Conservation (phyloP, 169 alveolate genomes). For the Plasmodium falciparum region DNA sequence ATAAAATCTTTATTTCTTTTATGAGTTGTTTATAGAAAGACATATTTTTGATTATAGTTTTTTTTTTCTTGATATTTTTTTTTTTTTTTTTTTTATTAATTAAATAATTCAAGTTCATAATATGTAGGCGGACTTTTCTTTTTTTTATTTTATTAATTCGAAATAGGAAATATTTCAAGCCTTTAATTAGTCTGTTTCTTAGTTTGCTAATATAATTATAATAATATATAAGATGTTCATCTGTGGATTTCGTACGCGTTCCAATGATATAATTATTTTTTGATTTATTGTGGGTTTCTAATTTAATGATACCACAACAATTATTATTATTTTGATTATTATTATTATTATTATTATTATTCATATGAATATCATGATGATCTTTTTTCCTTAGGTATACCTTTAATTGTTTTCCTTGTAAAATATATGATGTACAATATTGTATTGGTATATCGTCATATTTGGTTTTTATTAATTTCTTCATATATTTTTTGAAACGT, state of each 20-base stretch:
- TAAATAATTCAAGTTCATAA: constrained; percentile 14
- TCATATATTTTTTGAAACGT: constrained; percentile 26
- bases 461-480: not conserved
- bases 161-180: constrained; percentile 26
- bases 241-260: constrained; percentile 69
- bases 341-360: not conserved
- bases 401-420: constrained; percentile 54
- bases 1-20: constrained; percentile 68
- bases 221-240: constrained; percentile 59
- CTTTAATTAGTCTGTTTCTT: constrained; percentile 38
- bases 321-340: not conserved
- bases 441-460: constrained; percentile 58
- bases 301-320: too few relatives aligned
- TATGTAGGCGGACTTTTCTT: constrained; percentile 12
- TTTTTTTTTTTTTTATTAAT: constrained; percentile 21
- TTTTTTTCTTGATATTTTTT: constrained; percentile 27
- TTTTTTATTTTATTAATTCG: constrained; percentile 52
- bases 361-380: not conserved
- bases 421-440: constrained; percentile 39
- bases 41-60: constrained; percentile 2
- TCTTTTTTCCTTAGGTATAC: constrained; percentile 35
- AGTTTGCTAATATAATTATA: constrained; percentile 60
- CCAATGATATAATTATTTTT: constrained; percentile 62
- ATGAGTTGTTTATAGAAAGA: constrained; percentile 57
- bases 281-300: not conserved